phyloP scores from a whole-genome alignment of 2,329 filamentous ascomycete species.

The Epicoccum nigrum region DNA sequence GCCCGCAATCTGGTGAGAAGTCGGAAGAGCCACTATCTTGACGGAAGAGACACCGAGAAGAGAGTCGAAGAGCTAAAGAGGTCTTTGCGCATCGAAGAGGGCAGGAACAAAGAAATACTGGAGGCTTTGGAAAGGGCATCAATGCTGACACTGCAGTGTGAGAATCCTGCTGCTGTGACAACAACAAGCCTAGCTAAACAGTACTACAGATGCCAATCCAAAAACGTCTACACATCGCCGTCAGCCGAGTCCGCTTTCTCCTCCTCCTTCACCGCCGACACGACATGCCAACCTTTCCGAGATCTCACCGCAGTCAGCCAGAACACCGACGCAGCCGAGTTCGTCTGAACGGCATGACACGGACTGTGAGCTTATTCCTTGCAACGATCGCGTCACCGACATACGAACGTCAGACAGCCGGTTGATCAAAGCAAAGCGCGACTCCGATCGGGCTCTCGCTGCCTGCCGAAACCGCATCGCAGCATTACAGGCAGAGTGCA shows the following conservation, averaged over 20 bases:
- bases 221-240: constrained; percentile 27
- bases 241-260: constrained; percentile 37
- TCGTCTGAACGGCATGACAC: constrained; percentile 34
- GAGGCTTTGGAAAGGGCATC: constrained; percentile 45
- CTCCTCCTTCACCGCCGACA: constrained; percentile 43
- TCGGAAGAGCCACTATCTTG: constrained; percentile 40
- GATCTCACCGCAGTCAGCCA: constrained; percentile 23
- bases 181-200: constrained; percentile 12
- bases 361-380: constrained; percentile 25
- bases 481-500: constrained; percentile 40
- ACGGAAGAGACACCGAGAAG: constrained; percentile 41
- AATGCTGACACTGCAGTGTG: constrained; percentile 47
- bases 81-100: constrained; percentile 41
- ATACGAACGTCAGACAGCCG: constrained; percentile 43
- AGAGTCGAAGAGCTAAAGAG: constrained; percentile 41
- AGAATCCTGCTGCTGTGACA: constrained; percentile 7
- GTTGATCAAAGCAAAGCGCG: constrained; percentile 45
- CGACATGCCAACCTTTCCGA: constrained; percentile 25
- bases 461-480: constrained; percentile 44
- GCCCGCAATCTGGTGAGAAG: constrained; percentile 41
- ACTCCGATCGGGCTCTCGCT: constrained; percentile 46
- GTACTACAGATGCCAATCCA: constrained; percentile 31
- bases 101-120: constrained; percentile 46
- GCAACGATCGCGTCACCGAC: constrained; percentile 15
- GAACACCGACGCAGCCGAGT: constrained; percentile 30